These are phyloP conservation scores for Lactarius sanguifluus DNA, from an alignment of 768 basidiomycete species.

Conservation along the genomic window DNA sequence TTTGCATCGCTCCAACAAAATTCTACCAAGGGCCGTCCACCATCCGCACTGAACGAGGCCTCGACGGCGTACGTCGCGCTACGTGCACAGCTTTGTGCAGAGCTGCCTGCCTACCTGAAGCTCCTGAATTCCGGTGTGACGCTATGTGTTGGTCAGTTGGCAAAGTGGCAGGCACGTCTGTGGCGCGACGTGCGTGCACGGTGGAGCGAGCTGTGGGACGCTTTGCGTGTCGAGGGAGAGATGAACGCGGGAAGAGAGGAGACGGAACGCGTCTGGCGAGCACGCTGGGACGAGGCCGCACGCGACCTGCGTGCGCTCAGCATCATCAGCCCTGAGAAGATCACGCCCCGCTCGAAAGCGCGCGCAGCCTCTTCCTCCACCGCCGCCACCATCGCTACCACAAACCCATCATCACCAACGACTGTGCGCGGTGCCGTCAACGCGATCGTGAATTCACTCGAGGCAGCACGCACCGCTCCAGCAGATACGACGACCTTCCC, in stretches of 20 bases:
- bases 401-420: conserved; percentile 11
- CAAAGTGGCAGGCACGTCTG: conserved; percentile 56
- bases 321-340: conserved; percentile 41
- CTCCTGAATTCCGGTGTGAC: conserved; percentile 62
- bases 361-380: not conserved
- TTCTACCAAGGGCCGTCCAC: conserved; percentile 62
- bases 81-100: conserved; percentile 65
- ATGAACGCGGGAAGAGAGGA: conserved; percentile 62
- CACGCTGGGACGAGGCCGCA: conserved; percentile 68
- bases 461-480: conserved; percentile 27
- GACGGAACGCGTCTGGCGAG: conserved; percentile 70
- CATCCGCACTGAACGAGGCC: conserved; percentile 65
- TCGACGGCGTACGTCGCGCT: conserved; percentile 77
- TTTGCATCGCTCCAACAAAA: conserved; percentile 66
- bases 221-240: conserved; percentile 39
- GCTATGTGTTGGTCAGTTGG: conserved; percentile 51
- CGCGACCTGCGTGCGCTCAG: conserved; percentile 42
- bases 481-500: conserved; percentile 2
- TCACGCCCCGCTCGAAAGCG: conserved; percentile 21
- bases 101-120: conserved; percentile 63
- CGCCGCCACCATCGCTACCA: not conserved
- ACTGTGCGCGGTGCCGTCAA: conserved; percentile 14
- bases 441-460: conserved; percentile 26
- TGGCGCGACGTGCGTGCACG: conserved; percentile 58
- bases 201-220: conserved; percentile 87